These are phyloP conservation scores for Aspergillus indologenus DNA, from an alignment of 495 filamentous ascomycete genomes.

Conservation along the genomic window DNA sequence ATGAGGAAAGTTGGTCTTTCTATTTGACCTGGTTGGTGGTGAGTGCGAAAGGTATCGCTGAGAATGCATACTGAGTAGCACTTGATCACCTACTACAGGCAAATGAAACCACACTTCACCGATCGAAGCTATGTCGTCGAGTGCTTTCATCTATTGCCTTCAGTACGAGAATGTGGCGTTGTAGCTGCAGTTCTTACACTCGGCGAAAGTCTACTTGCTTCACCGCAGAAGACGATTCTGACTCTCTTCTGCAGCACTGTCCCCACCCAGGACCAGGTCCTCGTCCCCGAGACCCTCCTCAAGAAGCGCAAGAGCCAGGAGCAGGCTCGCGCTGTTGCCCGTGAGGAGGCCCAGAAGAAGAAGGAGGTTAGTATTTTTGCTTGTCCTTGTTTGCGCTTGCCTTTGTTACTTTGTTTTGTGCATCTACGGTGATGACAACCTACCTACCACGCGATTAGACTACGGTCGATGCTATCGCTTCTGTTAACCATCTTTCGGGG, in stretches of 20 bases:
- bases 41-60: conserved; percentile 25
- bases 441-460: conserved; percentile 83
- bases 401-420: conserved; percentile 23
- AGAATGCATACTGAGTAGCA: conserved; percentile 33
- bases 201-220: conserved; percentile 67
- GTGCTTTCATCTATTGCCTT: conserved; percentile 53
- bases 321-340: conserved; percentile 87
- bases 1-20: conserved; percentile 51
- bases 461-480: conserved; percentile 91
- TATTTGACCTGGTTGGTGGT: conserved; percentile 7
- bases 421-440: conserved; percentile 68
- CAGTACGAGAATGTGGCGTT: conserved; percentile 86
- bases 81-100: background rate
- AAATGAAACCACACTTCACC: conserved; percentile 50
- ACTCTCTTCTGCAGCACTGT: conserved; percentile 67
- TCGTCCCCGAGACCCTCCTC: conserved; percentile 95
- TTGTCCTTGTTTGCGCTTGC: conserved; percentile 16
- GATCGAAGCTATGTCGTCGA: conserved; percentile 79
- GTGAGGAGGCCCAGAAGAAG: conserved; percentile 75
- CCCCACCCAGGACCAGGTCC: conserved; percentile 85
- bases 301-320: conserved; percentile 99
- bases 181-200: conserved; percentile 83
- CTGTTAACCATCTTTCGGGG: conserved; percentile 99
- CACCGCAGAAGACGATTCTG: conserved; percentile 71
- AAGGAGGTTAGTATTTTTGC: conserved; percentile 71